A percentile compares a stretch with the other conserved stretches of the same genome.
Conservation (phyloP, 148 eudicot species). For the Rhododendron kiyosumense region DNA sequence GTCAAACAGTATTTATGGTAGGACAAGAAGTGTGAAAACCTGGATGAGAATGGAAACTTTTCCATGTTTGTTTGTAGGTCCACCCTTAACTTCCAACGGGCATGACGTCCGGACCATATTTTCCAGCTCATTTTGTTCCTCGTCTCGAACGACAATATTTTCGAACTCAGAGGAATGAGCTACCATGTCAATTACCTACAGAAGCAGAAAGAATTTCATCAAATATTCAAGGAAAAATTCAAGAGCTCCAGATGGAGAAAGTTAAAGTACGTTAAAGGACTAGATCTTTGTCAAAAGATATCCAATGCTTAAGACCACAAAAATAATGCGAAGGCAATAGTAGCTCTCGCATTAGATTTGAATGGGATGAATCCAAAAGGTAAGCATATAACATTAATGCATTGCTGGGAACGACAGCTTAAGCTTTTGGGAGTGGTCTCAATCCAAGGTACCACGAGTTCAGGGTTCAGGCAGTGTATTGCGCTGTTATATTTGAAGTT, state of each 20-base stretch:
- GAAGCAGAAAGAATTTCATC: conserved; percentile 4
- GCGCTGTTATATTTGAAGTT: not conserved
- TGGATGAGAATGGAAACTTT: conserved; percentile 96
- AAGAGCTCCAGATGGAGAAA: not conserved
- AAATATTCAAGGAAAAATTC: not conserved
- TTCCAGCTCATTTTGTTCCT: conserved; percentile 94
- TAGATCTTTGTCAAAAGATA: not conserved
- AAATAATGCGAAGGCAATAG: not conserved
- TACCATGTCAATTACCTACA: conserved; percentile 94
- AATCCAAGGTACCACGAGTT: not conserved
- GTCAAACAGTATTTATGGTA: not conserved
- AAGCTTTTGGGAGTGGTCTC: not conserved
- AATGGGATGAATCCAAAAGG: not conserved
- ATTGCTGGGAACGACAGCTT: not conserved
- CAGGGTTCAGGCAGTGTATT: not conserved
- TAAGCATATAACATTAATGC: not conserved
- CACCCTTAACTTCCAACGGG: conserved; percentile 93
- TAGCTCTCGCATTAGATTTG: not conserved
- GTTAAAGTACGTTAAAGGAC: not conserved
- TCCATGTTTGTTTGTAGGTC: conserved; percentile 90
- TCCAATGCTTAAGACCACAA: not conserved
- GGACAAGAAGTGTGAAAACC: conserved; percentile 34
- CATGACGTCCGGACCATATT: conserved; percentile 58
- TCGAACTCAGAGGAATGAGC: conserved; percentile 99
- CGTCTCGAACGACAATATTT: conserved; percentile 93